Conservation (phyloP, 768 basidiomycete species). For the Ramaria sp. region DNA sequence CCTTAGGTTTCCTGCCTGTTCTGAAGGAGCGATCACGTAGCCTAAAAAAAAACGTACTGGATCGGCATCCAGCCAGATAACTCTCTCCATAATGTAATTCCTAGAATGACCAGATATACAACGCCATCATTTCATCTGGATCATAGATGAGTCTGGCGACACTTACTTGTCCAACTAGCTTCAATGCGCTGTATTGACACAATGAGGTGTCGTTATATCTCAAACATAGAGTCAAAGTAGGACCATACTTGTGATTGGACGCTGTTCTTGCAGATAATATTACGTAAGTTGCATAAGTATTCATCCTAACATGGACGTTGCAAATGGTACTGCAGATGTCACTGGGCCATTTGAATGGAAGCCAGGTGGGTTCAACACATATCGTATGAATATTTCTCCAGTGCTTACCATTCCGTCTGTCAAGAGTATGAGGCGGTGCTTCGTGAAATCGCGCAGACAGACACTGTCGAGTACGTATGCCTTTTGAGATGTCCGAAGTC, state of each 20-base stretch:
- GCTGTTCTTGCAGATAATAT: no score
- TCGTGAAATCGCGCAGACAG: slow-evolving; percentile 53
- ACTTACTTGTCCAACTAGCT: no score
- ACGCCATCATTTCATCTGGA: neutral
- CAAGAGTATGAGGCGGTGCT: slow-evolving; percentile 51
- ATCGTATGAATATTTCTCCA: neutral
- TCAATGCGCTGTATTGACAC: no score
- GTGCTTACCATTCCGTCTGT: slow-evolving; percentile 8
- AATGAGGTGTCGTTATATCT: no score
- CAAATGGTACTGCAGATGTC: neutral
- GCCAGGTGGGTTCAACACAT: slow-evolving; percentile 30
- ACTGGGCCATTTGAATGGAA: slow-evolving; percentile 33
- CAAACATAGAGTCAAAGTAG: no score
- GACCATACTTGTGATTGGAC: no score
- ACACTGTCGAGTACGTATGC: slow-evolving; percentile 46
- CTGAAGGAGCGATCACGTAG: neutral
- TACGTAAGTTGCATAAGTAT: no score
- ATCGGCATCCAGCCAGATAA: slow-evolving; percentile 58
- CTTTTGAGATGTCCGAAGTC: neutral
- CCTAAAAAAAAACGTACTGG: slow-evolving; percentile 32
- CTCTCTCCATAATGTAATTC: slow-evolving; percentile 2
- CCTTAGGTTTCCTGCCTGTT: slow-evolving; percentile 29
- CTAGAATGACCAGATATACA: neutral
- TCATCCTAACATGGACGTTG: neutral
- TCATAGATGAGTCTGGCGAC: no score